These are phyloP conservation scores for Kappamyces sp. DNA, from an alignment of 192 early-diverging fungal species.

Conservation along the genomic window DNA sequence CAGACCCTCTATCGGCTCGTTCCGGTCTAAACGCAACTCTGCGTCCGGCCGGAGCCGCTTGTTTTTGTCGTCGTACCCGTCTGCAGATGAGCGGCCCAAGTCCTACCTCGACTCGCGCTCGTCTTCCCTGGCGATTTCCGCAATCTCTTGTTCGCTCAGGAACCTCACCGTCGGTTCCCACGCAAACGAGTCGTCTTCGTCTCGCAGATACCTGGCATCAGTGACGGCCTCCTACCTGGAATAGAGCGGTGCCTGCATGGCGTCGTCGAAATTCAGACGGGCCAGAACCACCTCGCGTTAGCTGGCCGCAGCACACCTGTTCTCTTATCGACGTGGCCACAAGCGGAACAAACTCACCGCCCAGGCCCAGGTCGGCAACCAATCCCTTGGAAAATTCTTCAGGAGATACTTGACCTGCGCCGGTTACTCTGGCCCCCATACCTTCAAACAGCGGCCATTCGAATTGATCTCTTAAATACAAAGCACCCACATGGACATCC, in stretches of 20 bases:
- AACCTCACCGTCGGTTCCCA: constrained; percentile 33
- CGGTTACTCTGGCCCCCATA: not conserved
- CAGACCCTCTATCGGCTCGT: too few relatives aligned
- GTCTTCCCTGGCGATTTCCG: constrained; percentile 27
- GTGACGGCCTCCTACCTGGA: not conserved
- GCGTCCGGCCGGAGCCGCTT: too few relatives aligned
- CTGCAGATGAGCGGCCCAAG: not conserved
- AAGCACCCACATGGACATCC: constrained; percentile 76
- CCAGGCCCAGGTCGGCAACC: constrained; percentile 68
- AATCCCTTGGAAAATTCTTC: constrained; percentile 67
- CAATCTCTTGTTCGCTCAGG: constrained; percentile 28
- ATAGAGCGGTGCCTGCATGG: constrained; percentile 16
- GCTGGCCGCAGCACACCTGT: constrained; percentile 45
- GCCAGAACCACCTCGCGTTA: constrained; percentile 10
- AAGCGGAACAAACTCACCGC: constrained; percentile 70
- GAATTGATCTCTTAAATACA: constrained; percentile 78
- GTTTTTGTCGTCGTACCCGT: not conserved
- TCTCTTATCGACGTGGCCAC: constrained; percentile 73
- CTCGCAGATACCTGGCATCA: not conserved
- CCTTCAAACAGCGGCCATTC: constrained; percentile 79
- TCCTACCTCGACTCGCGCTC: constrained; percentile 29
- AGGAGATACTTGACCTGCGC: constrained; percentile 32
- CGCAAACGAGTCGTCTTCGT: constrained; percentile 17
- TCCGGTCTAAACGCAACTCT: too few relatives aligned
- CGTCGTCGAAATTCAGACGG: constrained; percentile 31